Evolutionary conservation across 2,329 filamentous ascomycete species (phyloP).

Genomic region (Akanthomyces uredinophilus): DNA sequence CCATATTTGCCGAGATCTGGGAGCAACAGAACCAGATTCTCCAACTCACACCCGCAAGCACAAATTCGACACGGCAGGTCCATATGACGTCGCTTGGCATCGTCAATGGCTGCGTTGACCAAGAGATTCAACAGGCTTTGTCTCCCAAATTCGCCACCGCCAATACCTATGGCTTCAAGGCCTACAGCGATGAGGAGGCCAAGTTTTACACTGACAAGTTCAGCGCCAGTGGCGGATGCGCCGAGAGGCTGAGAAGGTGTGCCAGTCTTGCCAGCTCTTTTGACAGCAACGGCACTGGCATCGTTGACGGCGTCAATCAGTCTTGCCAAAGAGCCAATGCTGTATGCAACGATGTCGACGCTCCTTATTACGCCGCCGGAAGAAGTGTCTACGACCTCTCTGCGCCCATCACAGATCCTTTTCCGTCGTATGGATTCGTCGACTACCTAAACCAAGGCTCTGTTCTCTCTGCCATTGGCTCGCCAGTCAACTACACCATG

Average conservation of each 20-base stretch:
- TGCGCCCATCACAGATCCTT: conserved; percentile 51
- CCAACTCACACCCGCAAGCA: conserved; percentile 42
- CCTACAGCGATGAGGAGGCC: conserved; percentile 48
- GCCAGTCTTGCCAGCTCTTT: conserved; percentile 33
- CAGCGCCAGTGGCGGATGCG: conserved; percentile 41
- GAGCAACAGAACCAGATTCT: conserved; percentile 58
- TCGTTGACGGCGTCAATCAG: conserved; percentile 32
- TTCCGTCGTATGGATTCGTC: conserved; percentile 55
- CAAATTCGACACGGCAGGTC: conserved; percentile 51
- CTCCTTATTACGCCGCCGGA: conserved; percentile 50
- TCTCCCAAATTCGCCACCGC: conserved; percentile 54
- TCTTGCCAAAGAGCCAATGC: conserved; percentile 48
- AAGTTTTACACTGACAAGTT: conserved; percentile 38
- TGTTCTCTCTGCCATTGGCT: conserved; percentile 56
- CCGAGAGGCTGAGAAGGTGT: conserved; percentile 48
- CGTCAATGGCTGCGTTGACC: conserved; percentile 66
- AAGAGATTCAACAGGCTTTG: conserved; percentile 53
- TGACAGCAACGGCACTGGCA: conserved; percentile 39
- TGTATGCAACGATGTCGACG: conserved; percentile 45
- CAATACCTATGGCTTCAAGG: conserved; percentile 61
- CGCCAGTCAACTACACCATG: conserved; percentile 55
- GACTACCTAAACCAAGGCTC: conserved; percentile 59
- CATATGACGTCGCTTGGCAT: conserved; percentile 61
- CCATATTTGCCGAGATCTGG: conserved; percentile 54
- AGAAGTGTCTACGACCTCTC: conserved; percentile 59